Evolutionary conservation across 1,284 basidiomycete genomes (phyloP), one percentile per base, ranked within the genome.

Genomic region (Irpex sp.): DNA sequence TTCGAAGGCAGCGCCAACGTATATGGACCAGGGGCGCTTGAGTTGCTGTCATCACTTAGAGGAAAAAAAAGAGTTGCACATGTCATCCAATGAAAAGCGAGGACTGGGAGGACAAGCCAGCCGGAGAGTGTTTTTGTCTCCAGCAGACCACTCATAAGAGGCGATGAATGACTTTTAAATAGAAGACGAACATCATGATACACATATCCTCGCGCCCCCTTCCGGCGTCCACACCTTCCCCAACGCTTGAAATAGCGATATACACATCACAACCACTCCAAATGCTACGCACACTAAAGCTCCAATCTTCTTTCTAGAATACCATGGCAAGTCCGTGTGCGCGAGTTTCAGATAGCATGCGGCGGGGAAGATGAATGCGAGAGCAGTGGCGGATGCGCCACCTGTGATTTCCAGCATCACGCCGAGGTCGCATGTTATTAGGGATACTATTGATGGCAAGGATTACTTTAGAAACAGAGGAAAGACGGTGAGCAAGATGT

Each of bases 361-460:
- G 0, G 96, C 92, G 5, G 96, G 92, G 75, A 96, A 95, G 69
- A 98, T 95, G 79, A 92, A 99, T 0, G 97, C 97, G 17, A 99
- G 85, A 0, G 95, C 90, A 0, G 96, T 97, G 0, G 97, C 97
- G 31, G 93, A 95, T 17, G 96, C 86, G 1, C 97, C 97, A 11
- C 97, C 97, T 0, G 96, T 97, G 59, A 99, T 92, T 78, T 99
- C 97, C 47, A 99, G 88, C 78, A 98, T 97, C 47, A 98, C 91
- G 40, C 97, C 97, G 11, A 99, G 84, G 76, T 99, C 97, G 76
- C 96, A 98, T 0, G 97, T 98, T 57, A 95, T 82, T 58, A 99
- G 82, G 7, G 96, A 88, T 62, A 99, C 94, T 94, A 74, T 8
- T 26, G 54, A 55, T 26, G 2, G 19, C 19, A n/a, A 36, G 6